Evolutionary conservation across 768 basidiomycete genomes (phyloP).

Genomic region (Boletus reticulatus): DNA sequence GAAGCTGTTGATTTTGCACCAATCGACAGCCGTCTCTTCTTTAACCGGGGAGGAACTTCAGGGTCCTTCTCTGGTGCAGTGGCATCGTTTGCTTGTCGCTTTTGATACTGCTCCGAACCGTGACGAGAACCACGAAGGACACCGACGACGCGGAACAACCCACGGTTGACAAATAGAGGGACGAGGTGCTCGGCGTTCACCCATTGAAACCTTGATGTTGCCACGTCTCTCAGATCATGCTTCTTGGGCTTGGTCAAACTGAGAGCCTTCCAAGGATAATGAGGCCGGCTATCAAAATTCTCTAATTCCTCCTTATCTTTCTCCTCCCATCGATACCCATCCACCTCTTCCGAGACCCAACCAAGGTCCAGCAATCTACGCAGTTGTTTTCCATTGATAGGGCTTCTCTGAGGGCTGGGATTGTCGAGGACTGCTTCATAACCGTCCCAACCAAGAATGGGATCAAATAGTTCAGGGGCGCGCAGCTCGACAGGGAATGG

Average conservation of each 20-base stretch:
- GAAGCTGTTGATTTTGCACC: neutral
- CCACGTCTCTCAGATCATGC: constrained; percentile 26
- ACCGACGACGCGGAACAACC: constrained; percentile 17
- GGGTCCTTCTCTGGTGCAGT: constrained; percentile 7
- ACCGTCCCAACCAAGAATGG: constrained; percentile 30
- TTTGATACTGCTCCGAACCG: constrained; percentile 14
- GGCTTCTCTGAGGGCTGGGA: constrained; percentile 11
- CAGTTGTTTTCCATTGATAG: constrained; percentile 24
- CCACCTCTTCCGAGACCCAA: constrained; percentile 25
- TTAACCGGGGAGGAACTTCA: constrained; percentile 19
- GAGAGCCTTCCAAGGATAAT: constrained; percentile 29
- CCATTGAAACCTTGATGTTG: constrained; percentile 27
- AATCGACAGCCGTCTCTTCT: constrained; percentile 26
- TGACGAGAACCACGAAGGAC: constrained; percentile 9
- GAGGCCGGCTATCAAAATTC: constrained; percentile 21
- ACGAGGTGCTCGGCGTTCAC: constrained; percentile 31
- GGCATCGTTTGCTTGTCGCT: constrained; percentile 18
- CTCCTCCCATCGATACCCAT: constrained; percentile 23
- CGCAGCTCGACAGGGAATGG: constrained; percentile 10
- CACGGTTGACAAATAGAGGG: constrained; percentile 24
- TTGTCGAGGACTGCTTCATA: constrained; percentile 28
- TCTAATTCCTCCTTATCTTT: constrained; percentile 27
- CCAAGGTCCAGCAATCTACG: constrained; percentile 30
- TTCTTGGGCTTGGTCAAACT: constrained; percentile 24
- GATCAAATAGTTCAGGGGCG: constrained; percentile 31